Base-by-base conservation (phyloP, 495 filamentous ascomycete genomes). In the Pyronema domesticum region DNA sequence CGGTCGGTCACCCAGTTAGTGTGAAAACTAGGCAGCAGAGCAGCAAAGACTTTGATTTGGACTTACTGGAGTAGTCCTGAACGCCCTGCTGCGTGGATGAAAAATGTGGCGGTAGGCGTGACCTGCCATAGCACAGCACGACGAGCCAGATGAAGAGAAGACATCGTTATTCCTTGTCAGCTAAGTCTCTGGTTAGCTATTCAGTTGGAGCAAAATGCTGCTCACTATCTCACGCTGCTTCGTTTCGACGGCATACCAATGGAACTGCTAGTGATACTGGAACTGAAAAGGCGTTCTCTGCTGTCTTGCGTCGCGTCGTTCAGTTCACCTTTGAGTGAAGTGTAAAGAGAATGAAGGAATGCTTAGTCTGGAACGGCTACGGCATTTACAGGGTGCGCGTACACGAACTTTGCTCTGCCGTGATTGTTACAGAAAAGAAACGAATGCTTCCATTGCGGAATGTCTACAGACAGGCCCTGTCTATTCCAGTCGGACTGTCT, bases 111-210 rank as follows among this genome's bases (percentile, higher is more conserved):
- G 47, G 15, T 8, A 34, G 47, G 15, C 7, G 8, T 50, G 23
- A 15, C 6, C 15, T 46, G 10, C 30, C n/a, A n/a, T n/a, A n/a
- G n/a, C 47, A 50, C 15, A 6, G 47, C 47, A 50, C 47, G 30
- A 50, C 47, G 47, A 50, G 7, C 23, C 7, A 15, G 7, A 15
- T 7, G 47, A 50, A 18, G 47, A 13, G 47, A 9, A 34, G 19
- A 50, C 47, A 50, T 50, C 47, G 17, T 50, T 50, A 50, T 50
- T 9, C 47, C 6, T 50, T 35, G 47, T 50, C 47, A 50, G 47
- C 47, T 35, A 36, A 40, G 43, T 46, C 17, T 50, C 47, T 15
- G 47, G 19, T 50, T 50, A 50, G 15, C 23, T 50, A 30, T 50
- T 50, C 47, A 30, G 47, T 18, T 8, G 44, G 15, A 15, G 8